Percentiles rank a stretch among this genome's conserved stretches.
Conservation (phyloP, 2,329 filamentous ascomycete genomes). For the Ophiostoma sp. region DNA sequence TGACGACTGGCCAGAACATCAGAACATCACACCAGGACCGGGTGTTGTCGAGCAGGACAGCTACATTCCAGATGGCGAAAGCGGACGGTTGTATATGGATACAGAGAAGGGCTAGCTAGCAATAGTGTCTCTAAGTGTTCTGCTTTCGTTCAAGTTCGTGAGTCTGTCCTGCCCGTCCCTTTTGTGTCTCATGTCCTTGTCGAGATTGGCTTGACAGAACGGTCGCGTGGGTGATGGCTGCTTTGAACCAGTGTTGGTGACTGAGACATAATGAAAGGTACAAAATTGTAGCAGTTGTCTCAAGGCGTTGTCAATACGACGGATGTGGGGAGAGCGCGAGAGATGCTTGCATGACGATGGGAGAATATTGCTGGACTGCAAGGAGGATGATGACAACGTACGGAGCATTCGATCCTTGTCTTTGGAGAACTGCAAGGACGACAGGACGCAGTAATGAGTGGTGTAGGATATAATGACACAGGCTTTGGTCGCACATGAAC, state of each 20-base stretch:
- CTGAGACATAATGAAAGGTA: neutral
- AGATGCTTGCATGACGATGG: neutral
- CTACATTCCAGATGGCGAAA: conserved; percentile 9
- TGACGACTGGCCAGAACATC: conserved; percentile 17
- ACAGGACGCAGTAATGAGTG: neutral
- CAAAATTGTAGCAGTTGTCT: neutral
- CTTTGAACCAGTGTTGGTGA: neutral
- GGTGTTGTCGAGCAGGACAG: neutral
- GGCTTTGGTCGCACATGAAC: neutral
- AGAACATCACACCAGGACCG: neutral
- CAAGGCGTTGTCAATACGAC: neutral
- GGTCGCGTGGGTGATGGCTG: neutral
- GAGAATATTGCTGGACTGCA: neutral
- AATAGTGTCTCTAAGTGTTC: neutral
- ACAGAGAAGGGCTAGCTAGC: no score
- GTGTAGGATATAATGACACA: neutral
- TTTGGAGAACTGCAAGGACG: neutral
- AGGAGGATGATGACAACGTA: neutral
- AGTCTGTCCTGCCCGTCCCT: neutral
- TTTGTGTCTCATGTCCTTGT: neutral
- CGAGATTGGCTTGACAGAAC: neutral
- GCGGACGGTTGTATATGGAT: neutral
- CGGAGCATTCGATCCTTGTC: conserved; percentile 1
- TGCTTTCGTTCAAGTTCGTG: neutral
- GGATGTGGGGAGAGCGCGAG: neutral